Conservation (phyloP, 169 alveolate species). For the Eimeria zaria region DNA sequence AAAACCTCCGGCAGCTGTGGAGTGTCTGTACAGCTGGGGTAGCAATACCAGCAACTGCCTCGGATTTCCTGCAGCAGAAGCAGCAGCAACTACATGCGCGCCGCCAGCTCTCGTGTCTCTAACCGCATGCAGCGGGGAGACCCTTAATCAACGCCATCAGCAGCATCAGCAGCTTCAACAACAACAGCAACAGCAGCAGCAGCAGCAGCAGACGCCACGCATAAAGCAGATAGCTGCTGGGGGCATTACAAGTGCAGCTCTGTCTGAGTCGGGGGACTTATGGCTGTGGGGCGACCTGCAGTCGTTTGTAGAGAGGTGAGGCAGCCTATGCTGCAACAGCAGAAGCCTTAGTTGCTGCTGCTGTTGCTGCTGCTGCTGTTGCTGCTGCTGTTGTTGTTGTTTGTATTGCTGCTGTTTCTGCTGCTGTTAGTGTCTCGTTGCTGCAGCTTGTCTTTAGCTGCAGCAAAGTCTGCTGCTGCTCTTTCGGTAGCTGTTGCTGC, state of each 20-base stretch:
- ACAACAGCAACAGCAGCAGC: conserved; percentile 23
- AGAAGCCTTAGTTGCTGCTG: background rate
- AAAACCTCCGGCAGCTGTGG: background rate
- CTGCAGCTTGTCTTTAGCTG: background rate
- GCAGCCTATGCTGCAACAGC: no score
- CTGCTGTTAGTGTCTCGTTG: background rate
- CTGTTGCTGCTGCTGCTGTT: background rate
- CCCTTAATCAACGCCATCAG: no score
- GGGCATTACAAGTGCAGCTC: conserved; percentile 57
- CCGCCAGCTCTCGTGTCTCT: conserved; percentile 3
- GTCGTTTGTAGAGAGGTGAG: conserved; percentile 21
- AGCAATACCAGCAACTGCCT: conserved; percentile 72
- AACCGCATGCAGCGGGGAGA: background rate
- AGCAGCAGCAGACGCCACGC: conserved; percentile 45
- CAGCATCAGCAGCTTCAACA: conserved; percentile 11
- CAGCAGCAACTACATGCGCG: conserved; percentile 23
- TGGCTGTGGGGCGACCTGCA: conserved; percentile 68
- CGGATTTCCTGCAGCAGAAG: conserved; percentile 42
- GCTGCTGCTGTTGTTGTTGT: no score
- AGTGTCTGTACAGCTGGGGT: conserved; percentile 70
- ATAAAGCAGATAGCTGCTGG: conserved; percentile 76
- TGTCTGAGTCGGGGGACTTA: conserved; percentile 20
- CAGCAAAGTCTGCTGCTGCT: background rate
- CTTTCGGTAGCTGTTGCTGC: no score
- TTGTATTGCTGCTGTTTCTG: background rate